Evolutionary conservation across 768 basidiomycete genomes (phyloP).

Genomic region (Mycena vulgaris): DNA sequence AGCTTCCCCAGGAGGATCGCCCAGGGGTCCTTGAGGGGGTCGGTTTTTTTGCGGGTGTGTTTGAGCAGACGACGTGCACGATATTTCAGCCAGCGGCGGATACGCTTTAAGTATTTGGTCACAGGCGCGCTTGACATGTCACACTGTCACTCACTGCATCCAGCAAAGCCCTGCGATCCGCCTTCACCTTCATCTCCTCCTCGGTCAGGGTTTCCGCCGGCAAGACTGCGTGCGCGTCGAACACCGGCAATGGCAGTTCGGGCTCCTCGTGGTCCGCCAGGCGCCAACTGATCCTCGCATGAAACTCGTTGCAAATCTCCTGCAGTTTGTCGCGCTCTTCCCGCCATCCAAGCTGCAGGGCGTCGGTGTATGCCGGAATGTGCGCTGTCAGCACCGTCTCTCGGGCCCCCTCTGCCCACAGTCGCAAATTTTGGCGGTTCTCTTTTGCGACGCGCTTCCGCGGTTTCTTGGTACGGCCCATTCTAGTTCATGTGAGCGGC

Average conservation of each 20-base stretch:
- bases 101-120: conserved; percentile 14
- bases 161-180: background rate
- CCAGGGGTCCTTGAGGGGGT: background rate
- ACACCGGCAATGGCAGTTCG: background rate
- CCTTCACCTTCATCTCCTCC: background rate
- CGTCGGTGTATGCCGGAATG: background rate
- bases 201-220: background rate
- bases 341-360: background rate
- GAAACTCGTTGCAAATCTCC: conserved; percentile 2
- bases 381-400: background rate
- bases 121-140: too few species aligned
- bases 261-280: conserved; percentile 5
- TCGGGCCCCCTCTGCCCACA: conserved; percentile 14
- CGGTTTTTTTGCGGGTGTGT: background rate
- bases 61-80: background rate
- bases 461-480: background rate
- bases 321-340: background rate
- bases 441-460: background rate
- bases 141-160: background rate
- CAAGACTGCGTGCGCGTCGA: background rate
- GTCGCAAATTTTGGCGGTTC: background rate
- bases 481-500: too few species aligned
- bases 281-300: conserved; percentile 13
- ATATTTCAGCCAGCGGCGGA: conserved; percentile 20
- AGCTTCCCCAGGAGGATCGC: background rate